Base-by-base conservation (phyloP, 208 protist species). In the Trypanosoma congolense region DNA sequence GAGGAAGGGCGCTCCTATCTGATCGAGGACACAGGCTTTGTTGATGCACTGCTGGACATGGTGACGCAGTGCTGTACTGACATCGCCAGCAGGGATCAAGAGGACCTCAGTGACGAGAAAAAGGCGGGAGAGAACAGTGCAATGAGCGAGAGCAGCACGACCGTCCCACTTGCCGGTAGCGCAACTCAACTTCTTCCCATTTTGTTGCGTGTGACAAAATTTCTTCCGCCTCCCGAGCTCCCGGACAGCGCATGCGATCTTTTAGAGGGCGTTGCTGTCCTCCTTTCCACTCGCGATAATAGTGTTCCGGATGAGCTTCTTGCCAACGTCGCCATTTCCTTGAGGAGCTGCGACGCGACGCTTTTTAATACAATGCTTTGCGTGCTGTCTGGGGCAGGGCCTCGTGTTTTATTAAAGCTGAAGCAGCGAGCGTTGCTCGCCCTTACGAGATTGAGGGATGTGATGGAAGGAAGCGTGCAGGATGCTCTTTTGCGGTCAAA, bases 1-100 rank as follows among this genome's bases (percentile, higher is more conserved):
- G 77, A 81, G 43, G 82, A 90, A 50, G 75, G 66, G 22, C 21
- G 30, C 35, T 73, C 76, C 31, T 90, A 77, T 57, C 48, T 90
- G 12, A 76, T 80, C 22, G 67, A 72, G 21, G 74, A 75, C 45
- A 69, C 76, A 33, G 49, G 46, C 10, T 62, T 67, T 36, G 29
- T 57, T 12, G 43, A 61, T 38, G 26, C 75, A 10, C 26, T 62
- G 24, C 22, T 58, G 65, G 42, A 44, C 41, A n/a, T 59, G 48
- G 14, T 58, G 68, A 22, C 54, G 62, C 19, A 29, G 28, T 54
- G 60, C 60, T 60, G 62, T 48, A 24, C 41, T 41, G 2, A 56
- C 31, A 41, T 42, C 51, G 48, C 38, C 56, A n/a, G n/a, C 31
- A 1, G 33, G 29, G 18, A 38, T 57, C 25, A 53, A 56, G 16